These are phyloP conservation scores for Colletotrichum aenigma DNA, from an alignment of 2,329 filamentous ascomycete species.

Conservation along the genomic window DNA sequence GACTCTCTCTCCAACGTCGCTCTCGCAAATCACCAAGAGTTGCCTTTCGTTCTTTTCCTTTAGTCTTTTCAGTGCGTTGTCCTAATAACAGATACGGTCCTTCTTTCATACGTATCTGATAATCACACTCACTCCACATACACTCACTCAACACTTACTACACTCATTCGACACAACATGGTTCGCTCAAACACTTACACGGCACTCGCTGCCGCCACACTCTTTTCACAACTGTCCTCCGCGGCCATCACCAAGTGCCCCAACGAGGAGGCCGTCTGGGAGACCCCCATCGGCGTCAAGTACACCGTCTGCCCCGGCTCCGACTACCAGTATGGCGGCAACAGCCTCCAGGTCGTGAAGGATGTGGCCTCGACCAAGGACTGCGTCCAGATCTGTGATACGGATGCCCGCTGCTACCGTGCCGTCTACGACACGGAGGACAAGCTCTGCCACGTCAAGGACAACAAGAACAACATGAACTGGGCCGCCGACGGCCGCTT, in stretches of 20 bases:
- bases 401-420: constrained; percentile 8
- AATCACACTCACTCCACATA: not conserved
- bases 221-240: constrained; percentile 7
- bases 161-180: not conserved
- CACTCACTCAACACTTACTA: not conserved
- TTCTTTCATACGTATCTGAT: constrained; percentile 3
- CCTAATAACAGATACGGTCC: not conserved
- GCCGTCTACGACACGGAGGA: constrained; percentile 19
- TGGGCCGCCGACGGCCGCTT: constrained; percentile 17
- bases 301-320: constrained; percentile 19
- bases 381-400: constrained; percentile 16
- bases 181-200: constrained; percentile 1
- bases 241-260: constrained; percentile 17
- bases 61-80: not conserved
- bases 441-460: constrained; percentile 15
- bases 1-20: not conserved
- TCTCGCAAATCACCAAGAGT: not conserved
- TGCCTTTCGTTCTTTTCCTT: not conserved
- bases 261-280: constrained; percentile 9
- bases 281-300: constrained; percentile 7
- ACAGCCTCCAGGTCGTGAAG: not conserved
- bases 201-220: constrained; percentile 7
- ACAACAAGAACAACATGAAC: constrained; percentile 10
- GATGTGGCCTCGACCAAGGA: constrained; percentile 4
- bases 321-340: constrained; percentile 15